phyloP scores from a whole-genome alignment of 768 basidiomycete genomes.

The Xerocomellus dryophilus region DNA sequence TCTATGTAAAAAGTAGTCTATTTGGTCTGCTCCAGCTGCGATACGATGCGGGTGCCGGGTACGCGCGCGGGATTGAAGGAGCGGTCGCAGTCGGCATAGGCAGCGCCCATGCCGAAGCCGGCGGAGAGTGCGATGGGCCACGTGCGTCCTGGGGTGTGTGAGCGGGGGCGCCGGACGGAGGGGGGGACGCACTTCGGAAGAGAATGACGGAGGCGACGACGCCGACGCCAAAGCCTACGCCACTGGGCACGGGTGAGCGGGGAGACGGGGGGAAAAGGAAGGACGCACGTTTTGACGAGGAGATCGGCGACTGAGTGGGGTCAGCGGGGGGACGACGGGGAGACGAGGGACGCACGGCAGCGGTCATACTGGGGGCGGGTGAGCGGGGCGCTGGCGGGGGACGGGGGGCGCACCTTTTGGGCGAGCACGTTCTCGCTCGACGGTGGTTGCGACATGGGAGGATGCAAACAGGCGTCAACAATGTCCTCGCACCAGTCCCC shows the following conservation, averaged over 20 bases:
- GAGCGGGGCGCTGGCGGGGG: neutral
- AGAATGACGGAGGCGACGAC: conserved; percentile 87
- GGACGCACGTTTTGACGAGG: conserved; percentile 78
- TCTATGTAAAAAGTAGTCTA: conserved; percentile 2
- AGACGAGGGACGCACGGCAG: conserved; percentile 62
- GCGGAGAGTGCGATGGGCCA: conserved; percentile 88
- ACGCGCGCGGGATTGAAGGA: conserved; percentile 90
- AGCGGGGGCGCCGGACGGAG: conserved; percentile 1
- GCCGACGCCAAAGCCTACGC: conserved; percentile 85
- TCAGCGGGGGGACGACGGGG: neutral
- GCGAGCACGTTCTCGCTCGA: conserved; percentile 89
- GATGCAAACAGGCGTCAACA: conserved; percentile 27
- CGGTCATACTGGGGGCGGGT: conserved; percentile 65
- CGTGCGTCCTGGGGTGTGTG: conserved; percentile 63
- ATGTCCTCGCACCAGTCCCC: conserved; percentile 84
- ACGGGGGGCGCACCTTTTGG: conserved; percentile 63
- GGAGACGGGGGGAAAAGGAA: neutral
- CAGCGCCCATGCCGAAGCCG: conserved; percentile 83
- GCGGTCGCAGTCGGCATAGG: conserved; percentile 90
- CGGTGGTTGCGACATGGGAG: conserved; percentile 45
- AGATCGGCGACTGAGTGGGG: conserved; percentile 63
- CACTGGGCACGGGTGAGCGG: conserved; percentile 43
- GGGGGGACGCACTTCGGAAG: conserved; percentile 73
- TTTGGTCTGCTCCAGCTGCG: conserved; percentile 30
- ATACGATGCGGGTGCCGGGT: conserved; percentile 76